A percentile compares a stretch with the other conserved stretches of the same genome.
Evolutionary conservation across 352 stramenopile genomes (phyloP).

Genomic region (Hyaloperonospora brassicae): DNA sequence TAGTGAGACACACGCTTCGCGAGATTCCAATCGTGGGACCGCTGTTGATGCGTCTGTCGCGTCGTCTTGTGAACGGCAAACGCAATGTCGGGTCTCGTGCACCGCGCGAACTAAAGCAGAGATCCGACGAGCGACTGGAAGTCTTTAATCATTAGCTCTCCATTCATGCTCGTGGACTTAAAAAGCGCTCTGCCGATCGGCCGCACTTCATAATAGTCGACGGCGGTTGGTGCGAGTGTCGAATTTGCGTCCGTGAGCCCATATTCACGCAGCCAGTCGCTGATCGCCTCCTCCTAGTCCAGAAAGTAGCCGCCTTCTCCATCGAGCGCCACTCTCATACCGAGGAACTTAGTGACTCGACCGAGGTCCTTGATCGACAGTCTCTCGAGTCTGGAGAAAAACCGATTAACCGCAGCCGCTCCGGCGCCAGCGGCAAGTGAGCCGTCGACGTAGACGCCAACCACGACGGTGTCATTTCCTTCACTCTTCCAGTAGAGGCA

Average conservation of each 20-base stretch:
- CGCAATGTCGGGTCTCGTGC: not conserved
- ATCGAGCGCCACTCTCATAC: not conserved
- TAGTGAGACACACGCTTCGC: slow-evolving; percentile 3
- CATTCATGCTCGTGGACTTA: not conserved
- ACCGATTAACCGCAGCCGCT: too few relatives aligned
- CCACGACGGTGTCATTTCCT: too few relatives aligned
- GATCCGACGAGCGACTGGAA: not conserved
- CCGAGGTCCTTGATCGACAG: too few relatives aligned
- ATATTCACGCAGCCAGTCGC: not conserved
- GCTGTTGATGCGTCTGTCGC: not conserved
- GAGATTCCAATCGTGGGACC: slow-evolving; percentile 4
- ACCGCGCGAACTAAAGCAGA: not conserved
- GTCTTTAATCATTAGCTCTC: not conserved
- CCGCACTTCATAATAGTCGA: not conserved
- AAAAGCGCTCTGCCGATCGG: not conserved
- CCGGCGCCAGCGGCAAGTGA: too few relatives aligned
- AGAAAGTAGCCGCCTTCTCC: not conserved
- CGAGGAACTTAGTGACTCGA: too few relatives aligned
- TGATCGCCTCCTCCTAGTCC: not conserved
- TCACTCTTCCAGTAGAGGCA: too few relatives aligned
- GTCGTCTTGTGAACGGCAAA: not conserved
- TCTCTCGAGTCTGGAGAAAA: too few relatives aligned
- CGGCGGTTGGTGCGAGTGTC: not conserved
- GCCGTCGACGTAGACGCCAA: too few relatives aligned
- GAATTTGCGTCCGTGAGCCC: not conserved